Evolutionary conservation across 2,329 filamentous ascomycete genomes (phyloP), one percentile per base, ranked within the genome.

Genomic region (Juglanconis oblonga): DNA sequence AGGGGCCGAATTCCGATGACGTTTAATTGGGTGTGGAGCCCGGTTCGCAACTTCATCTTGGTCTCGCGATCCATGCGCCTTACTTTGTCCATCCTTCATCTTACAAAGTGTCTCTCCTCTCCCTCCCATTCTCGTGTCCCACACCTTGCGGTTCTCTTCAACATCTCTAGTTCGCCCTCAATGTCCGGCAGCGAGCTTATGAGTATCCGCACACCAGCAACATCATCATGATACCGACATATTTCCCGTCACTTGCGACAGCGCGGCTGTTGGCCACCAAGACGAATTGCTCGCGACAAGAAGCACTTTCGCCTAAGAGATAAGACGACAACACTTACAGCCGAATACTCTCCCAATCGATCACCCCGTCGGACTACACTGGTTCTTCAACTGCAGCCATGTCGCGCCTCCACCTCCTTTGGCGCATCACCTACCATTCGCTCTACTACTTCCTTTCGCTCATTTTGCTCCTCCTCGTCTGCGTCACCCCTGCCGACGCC

Each of bases 381-480:
- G 31, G 42, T 44, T 29, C 13, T n/a, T 35, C 59, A 32, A 11
- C 33, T 13, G 42, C 42, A 47, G 51, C 50, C 38, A 63, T 63
- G 61, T 57, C 57, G 45, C 50, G 53, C 44, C 47, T 75, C 51
- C 76, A 77, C 65, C 79, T 87, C 63, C 76, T 93, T 69, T 92
- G 90, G 74, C 87, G 87, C 72, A 86, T 96, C 73, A 85, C 93
- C 77, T 97, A 97, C 79, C 87, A 83, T 70, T 86, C 86, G 52
- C 82, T 88, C 66, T 98, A 96, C 74, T 84, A 87, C 62, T 74
- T 92, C 68, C 81, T 97, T 69, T 88, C 88, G 72, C 74, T 94
- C 68, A 71, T 96, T 67, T 84, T 93, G 40, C 73, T 91, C 67
- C 81, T 83, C 58, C 83, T 97, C 58, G 81, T 96, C 47, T 81